Evolutionary conservation across 2,329 filamentous ascomycete species (phyloP).

Genomic region (Venturiaceae sp.): DNA sequence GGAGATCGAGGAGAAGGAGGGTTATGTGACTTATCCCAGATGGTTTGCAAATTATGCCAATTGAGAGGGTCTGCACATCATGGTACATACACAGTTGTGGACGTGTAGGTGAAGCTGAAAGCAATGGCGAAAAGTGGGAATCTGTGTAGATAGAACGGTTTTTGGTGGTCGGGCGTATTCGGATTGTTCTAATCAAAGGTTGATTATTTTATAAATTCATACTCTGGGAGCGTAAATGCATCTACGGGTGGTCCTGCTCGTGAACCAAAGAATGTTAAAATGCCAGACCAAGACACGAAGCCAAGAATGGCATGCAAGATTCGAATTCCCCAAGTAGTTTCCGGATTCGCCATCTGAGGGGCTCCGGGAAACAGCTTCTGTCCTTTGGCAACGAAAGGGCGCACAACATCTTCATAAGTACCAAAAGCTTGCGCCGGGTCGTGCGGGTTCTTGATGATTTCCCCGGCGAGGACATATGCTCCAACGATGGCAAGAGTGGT

Average conservation of each 20-base stretch:
- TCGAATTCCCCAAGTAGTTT: slow-evolving; percentile 16
- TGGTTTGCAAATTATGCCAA: background rate
- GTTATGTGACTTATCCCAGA: background rate
- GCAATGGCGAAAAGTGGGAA: background rate
- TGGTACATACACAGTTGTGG: too few relatives aligned
- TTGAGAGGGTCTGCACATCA: background rate
- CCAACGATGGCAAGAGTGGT: slow-evolving; percentile 8
- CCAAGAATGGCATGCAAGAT: slow-evolving; percentile 8
- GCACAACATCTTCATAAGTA: slow-evolving; percentile 15
- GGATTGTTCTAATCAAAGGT: background rate
- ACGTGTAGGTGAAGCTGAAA: too few relatives aligned
- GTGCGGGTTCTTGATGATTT: slow-evolving; percentile 3
- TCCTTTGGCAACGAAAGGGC: slow-evolving; percentile 15
- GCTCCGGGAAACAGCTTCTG: slow-evolving; percentile 18
- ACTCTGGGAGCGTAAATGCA: background rate
- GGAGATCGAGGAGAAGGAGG: background rate
- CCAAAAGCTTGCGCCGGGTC: slow-evolving; percentile 16
- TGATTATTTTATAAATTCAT: background rate
- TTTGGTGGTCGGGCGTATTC: background rate
- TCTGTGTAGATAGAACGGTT: background rate
- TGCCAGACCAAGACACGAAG: slow-evolving; percentile 11
- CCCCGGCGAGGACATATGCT: slow-evolving; percentile 10
- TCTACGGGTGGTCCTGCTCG: background rate
- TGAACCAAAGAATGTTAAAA: background rate
- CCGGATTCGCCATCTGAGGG: slow-evolving; percentile 17